These are phyloP conservation scores for Alternaria sp. DNA, from an alignment of 2,329 filamentous ascomycete genomes.

Conservation along the genomic window DNA sequence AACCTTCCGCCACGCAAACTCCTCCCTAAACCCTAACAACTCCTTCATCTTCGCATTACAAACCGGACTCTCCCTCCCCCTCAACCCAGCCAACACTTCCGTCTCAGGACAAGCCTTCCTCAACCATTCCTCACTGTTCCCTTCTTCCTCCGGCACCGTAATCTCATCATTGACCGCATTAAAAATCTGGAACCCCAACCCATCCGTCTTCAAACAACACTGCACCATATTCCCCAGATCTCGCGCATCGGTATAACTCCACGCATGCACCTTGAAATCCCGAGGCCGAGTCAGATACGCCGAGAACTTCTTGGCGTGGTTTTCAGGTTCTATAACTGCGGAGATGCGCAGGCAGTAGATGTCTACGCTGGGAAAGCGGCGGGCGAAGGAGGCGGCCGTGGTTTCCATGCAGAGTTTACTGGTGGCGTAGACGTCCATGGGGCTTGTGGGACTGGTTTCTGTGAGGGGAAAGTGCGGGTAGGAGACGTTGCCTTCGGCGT, in stretches of 20 bases:
- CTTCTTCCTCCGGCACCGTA: slow-evolving; percentile 49
- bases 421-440: slow-evolving; percentile 66
- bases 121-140: slow-evolving; percentile 56
- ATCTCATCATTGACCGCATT: slow-evolving; percentile 68
- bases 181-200: slow-evolving; percentile 66
- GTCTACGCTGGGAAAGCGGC: slow-evolving; percentile 58
- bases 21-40: slow-evolving; percentile 63
- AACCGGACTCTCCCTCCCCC: slow-evolving; percentile 62
- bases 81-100: slow-evolving; percentile 60
- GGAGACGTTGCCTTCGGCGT: slow-evolving; percentile 62
- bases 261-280: slow-evolving; percentile 62
- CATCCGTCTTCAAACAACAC: slow-evolving; percentile 58
- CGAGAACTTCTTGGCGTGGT: slow-evolving; percentile 59
- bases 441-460: slow-evolving; percentile 63
- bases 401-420: slow-evolving; percentile 65
- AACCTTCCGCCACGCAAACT: slow-evolving; percentile 58
- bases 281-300: slow-evolving; percentile 56
- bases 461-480: slow-evolving; percentile 65
- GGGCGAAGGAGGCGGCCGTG: slow-evolving; percentile 61
- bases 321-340: slow-evolving; percentile 64
- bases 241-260: slow-evolving; percentile 66
- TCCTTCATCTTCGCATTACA: slow-evolving; percentile 65
- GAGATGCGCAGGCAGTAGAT: slow-evolving; percentile 67
- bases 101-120: slow-evolving; percentile 55
- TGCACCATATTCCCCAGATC: slow-evolving; percentile 67